Conservation (phyloP, 73 alveolate genomes). For the Tetrahymena malaccensis region DNA sequence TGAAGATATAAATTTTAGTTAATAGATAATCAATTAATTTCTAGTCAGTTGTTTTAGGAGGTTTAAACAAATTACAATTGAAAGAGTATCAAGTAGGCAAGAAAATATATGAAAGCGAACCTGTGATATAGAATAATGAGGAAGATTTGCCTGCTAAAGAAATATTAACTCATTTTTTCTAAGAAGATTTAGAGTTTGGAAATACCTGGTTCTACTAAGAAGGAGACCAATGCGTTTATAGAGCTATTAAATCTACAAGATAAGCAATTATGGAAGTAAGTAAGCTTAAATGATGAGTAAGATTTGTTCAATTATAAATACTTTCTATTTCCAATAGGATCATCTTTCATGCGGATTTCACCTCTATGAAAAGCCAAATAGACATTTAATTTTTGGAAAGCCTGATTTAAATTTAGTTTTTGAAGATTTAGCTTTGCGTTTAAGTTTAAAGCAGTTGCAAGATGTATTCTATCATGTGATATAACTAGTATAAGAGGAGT, state of each 20-base stretch:
- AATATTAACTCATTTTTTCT: neutral
- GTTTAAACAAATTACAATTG: neutral
- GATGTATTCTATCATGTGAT: neutral
- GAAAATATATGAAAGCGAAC: neutral
- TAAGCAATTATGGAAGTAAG: neutral
- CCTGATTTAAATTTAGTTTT: neutral
- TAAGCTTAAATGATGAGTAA: neutral
- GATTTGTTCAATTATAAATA: neutral
- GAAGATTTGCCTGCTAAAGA: neutral
- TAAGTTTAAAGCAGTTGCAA: neutral
- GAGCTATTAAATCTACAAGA: neutral
- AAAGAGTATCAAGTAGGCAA: neutral
- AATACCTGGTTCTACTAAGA: neutral
- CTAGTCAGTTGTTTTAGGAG: neutral
- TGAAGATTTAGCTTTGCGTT: neutral
- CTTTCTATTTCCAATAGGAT: neutral
- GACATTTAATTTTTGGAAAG: neutral
- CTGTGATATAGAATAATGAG: neutral
- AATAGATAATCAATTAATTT: neutral
- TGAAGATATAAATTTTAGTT: neutral
- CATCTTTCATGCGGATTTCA: neutral
- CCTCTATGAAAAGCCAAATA: neutral
- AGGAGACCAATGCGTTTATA: neutral
- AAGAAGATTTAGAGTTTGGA: neutral
- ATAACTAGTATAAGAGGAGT: neutral